phyloP scores from a whole-genome alignment of 148 eudicot genomes.

The Camellia granthamiana region DNA sequence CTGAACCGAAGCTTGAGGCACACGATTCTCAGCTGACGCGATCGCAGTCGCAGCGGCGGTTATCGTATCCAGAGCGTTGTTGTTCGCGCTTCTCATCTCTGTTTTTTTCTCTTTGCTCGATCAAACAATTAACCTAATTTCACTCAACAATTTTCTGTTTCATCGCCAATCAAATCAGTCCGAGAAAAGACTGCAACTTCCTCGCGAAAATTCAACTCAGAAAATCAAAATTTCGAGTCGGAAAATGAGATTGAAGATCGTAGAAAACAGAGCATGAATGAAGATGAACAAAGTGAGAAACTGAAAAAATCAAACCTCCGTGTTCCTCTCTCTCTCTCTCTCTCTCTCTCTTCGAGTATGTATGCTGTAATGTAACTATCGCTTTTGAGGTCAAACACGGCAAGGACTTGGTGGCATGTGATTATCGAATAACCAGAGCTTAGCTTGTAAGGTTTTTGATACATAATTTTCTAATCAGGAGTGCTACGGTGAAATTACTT shows the following conservation, averaged over 20 bases:
- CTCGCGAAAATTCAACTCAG: not conserved
- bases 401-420: constrained; percentile 39
- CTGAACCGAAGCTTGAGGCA: constrained; percentile 50
- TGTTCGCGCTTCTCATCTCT: constrained; percentile 51
- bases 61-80: constrained; percentile 61
- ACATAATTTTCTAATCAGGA: not conserved
- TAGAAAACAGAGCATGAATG: constrained; percentile 2
- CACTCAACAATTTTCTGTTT: not conserved
- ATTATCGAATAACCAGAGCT: not conserved
- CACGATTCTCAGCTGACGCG: constrained; percentile 68
- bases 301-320: not conserved
- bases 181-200: not conserved
- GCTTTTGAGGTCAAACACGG: constrained; percentile 84
- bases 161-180: constrained; percentile 9
- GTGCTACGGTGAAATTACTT: constrained; percentile 2
- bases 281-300: not conserved
- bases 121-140: constrained; percentile 4
- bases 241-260: not conserved
- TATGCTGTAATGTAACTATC: constrained; percentile 8
- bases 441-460: not conserved
- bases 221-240: not conserved
- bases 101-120: not conserved
- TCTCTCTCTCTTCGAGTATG: not conserved
- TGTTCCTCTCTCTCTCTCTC: constrained; percentile 10
- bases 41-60: constrained; percentile 93